Evolutionary conservation across 345 rosid genomes (phyloP).

Genomic region (Aurinia saxatilis): DNA sequence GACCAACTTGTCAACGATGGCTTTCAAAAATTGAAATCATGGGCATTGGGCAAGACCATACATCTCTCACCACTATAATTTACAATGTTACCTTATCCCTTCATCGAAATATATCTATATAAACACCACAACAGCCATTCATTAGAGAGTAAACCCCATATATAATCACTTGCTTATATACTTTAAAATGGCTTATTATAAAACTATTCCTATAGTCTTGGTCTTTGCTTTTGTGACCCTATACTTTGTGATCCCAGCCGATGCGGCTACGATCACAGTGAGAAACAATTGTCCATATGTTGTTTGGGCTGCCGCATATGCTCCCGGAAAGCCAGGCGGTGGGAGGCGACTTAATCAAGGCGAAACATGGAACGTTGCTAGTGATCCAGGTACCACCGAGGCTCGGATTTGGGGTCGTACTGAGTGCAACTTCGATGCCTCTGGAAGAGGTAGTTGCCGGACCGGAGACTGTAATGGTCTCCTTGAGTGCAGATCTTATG

Average conservation of each 20-base stretch:
- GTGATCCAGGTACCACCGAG: constrained; percentile 10
- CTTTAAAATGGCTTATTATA: constrained; percentile 5
- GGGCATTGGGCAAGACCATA: background rate
- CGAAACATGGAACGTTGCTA: constrained; percentile 20
- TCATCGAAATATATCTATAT: background rate
- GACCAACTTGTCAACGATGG: background rate
- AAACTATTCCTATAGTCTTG: background rate
- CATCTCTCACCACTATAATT: background rate
- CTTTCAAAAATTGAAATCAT: background rate
- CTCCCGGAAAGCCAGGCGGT: constrained; percentile 28
- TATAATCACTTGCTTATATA: background rate
- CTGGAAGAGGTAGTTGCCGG: constrained; percentile 25
- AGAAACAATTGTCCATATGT: constrained; percentile 29
- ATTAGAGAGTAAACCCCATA: background rate
- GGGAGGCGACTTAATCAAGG: constrained; percentile 28
- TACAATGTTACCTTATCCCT: background rate
- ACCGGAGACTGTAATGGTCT: constrained; percentile 30
- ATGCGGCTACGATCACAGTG: constrained; percentile 15
- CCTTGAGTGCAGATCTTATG: constrained; percentile 23
- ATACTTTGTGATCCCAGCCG: background rate
- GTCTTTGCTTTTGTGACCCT: constrained; percentile 7
- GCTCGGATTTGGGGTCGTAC: constrained; percentile 35
- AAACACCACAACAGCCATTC: background rate
- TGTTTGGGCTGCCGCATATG: constrained; percentile 36
- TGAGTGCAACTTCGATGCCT: constrained; percentile 19